phyloP scores from a whole-genome alignment of 1,284 basidiomycete genomes.

The Mycena sp. region DNA sequence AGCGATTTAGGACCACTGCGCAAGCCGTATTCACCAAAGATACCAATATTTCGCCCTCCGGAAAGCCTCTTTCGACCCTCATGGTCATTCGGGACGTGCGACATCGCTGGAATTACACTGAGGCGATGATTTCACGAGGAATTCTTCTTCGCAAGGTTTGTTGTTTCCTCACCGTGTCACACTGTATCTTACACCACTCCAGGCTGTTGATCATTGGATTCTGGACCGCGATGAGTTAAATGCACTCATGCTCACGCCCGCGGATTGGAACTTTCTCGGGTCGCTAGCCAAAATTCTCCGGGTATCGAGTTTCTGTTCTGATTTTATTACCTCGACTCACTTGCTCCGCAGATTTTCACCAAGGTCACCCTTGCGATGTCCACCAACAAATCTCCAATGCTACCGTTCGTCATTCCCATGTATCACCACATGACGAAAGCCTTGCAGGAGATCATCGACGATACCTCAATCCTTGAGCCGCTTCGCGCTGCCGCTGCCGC shows the following conservation, averaged over 20 bases:
- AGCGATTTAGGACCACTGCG: neutral
- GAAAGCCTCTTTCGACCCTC: slow-evolving; percentile 16
- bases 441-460: too few species aligned
- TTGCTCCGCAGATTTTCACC: too few species aligned
- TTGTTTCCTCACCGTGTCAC: neutral
- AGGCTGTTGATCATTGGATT: too few species aligned
- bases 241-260: too few species aligned
- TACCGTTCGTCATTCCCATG: slow-evolving; percentile 1
- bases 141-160: slow-evolving; percentile 22
- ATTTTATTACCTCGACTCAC: too few species aligned
- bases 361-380: neutral
- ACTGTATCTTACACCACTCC: too few species aligned
- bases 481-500: too few species aligned
- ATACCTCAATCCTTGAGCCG: too few species aligned
- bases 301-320: too few species aligned
- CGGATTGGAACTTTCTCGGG: too few species aligned
- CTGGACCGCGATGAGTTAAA: too few species aligned
- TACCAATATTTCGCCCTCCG: neutral
- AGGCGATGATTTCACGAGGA: slow-evolving; percentile 38
- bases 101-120: slow-evolving; percentile 40
- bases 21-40: neutral
- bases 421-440: neutral
- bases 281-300: too few species aligned
- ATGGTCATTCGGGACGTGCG: slow-evolving; percentile 36
- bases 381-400: neutral